Evolutionary conservation across 176 grass and related monocot species (phyloP), one percentile per base, ranked within the genome.

Genomic region (Oryza meridionalis): DNA sequence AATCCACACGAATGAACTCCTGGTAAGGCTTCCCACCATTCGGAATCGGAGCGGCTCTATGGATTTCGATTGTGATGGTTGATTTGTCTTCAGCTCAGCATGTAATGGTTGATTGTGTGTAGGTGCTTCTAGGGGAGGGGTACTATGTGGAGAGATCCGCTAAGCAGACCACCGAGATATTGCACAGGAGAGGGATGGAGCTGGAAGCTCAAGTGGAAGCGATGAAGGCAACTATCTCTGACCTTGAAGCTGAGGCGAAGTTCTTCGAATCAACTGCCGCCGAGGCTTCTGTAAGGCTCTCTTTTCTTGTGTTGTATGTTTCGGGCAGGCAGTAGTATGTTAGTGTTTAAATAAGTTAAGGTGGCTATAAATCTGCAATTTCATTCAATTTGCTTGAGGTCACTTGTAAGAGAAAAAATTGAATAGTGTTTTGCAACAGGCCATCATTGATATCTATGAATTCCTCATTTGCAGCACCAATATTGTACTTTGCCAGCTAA

Each of bases 41-140:
- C 2, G 58, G 21, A 62, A 24, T 62, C 21, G 10, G 21, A 14
- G 6, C 21, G 38, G 1, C 63, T 35, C 63, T 35, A 75, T 55
- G 26, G 10, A 12, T 74, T 84, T 50, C n/a, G 21, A 24, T 78
- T 26, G 17, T 5, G 4, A 43, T 43, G 42, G 42, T 13, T 10
- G 22, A 44, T 67, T 82, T 9, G 32, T 77, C 44, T 69, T 33
- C 22, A 63, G 43, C 77, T 29, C 27, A 29, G 4, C 4, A 17
- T 87, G 19, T 62, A 35, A 47, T 68, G 51, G 27, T 75, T 43
- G 49, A 50, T 61, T 80, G 63, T 61, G 29, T 72, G 80, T 15
- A 99, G 96, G 96, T 96, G 74, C 81, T 99, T 89, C 86, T 99
- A 64, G 96, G 96, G 24, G 96, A 99, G 55, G 84, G 91, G 15